Evolutionary conservation across 1,284 basidiomycete species (phyloP), one percentile per base, ranked within the genome.

Genomic region (Ceratobasidium sp.): DNA sequence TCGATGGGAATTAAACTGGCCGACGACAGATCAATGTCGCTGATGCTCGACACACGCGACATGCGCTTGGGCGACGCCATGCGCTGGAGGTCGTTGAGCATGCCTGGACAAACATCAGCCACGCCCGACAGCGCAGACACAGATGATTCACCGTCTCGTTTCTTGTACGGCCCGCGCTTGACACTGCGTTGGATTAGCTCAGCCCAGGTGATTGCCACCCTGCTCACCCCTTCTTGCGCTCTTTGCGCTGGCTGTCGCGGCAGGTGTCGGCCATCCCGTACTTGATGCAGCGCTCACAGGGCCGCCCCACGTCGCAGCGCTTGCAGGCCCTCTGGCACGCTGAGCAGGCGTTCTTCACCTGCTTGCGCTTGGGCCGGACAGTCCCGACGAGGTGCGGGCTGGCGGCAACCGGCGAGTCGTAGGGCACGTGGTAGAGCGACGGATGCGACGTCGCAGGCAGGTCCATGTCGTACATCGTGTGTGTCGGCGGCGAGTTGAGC

Each of bases 81-180:
- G 20, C 62, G 49, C 25, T 64, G 60, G 17, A 65, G 31, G 17
- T 65, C 62, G 49, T 52, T 65, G 62, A 53, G 25, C 62, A 53
- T 65, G 49, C 50, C 62, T 65, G 60, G 62, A 52, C 35, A 22
- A 53, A 43, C 47, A 65, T 65, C 49, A 65, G 62, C 50, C 50
- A 53, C 35, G 49, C 38, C 43, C 40, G 34, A n/a, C 15, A 25
- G 35, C 34, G 47, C n/a, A 20, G 35, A 29, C 38, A 54, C 25
- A 38, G 35, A 5, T 7, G 15, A 43, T 65, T 65, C 62, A 65
- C 62, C 45, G 31, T 91, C 89, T 84, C 90, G 89, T 86, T 93
- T 92, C 89, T 92, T 94, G 88, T 94, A 94, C 78, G 92, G 92
- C 54, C 92, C 92, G 74, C 92, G 82, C 83, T 93, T 94, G 76